A percentile compares a stretch with the other conserved stretches of the same genome.
phyloP scores from a whole-genome alignment of 495 filamentous ascomycete species.

The Penicillium robsamsonii region DNA sequence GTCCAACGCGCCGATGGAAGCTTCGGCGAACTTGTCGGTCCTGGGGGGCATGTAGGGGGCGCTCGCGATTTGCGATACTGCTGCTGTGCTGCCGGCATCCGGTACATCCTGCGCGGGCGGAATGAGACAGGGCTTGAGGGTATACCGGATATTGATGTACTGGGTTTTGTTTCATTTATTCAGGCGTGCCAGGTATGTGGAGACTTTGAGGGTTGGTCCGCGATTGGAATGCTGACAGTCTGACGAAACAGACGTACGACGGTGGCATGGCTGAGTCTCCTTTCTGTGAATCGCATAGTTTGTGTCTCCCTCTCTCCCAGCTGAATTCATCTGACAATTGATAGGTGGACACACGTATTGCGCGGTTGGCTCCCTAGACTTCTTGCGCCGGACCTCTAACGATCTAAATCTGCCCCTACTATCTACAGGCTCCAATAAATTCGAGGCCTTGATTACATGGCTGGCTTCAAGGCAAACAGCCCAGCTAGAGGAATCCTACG shows the following conservation, averaged over 20 bases:
- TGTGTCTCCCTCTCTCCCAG: conserved; percentile 24
- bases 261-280: conserved; percentile 81
- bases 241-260: conserved; percentile 71
- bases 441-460: conserved; percentile 56
- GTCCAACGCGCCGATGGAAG: conserved; percentile 84
- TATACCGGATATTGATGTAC: conserved; percentile 72
- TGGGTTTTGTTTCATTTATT: conserved; percentile 67
- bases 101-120: conserved; percentile 73
- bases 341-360: conserved; percentile 87
- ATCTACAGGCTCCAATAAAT: conserved; percentile 32
- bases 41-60: conserved; percentile 62
- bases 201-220: not conserved
- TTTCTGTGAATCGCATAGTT: conserved; percentile 86
- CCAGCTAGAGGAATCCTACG: conserved; percentile 44
- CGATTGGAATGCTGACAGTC: conserved; percentile 24
- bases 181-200: conserved; percentile 59
- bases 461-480: conserved; percentile 69
- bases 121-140: conserved; percentile 51
- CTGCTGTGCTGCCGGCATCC: conserved; percentile 74
- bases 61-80: conserved; percentile 84
- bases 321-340: conserved; percentile 18
- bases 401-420: conserved; percentile 26
- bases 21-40: conserved; percentile 78
- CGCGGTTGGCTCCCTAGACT: conserved; percentile 69
- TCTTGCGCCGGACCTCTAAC: conserved; percentile 53